A percentile compares a stretch with the other conserved stretches of the same genome.
phyloP scores from a whole-genome alignment of 805 yeast genomes.

The Saturnispora mendoncae region DNA sequence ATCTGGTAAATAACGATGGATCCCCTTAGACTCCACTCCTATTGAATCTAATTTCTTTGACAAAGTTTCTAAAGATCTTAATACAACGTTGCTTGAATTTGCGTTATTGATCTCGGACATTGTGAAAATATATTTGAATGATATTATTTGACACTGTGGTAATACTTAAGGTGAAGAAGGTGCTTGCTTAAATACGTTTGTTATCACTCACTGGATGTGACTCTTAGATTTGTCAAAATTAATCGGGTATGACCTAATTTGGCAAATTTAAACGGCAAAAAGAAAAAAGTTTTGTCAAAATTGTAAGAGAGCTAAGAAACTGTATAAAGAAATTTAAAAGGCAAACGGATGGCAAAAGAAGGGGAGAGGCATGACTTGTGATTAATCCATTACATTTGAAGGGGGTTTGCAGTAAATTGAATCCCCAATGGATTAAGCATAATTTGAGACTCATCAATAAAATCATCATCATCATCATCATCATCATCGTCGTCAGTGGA shows the following conservation, averaged over 20 bases:
- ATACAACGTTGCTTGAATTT: not conserved
- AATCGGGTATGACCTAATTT: not conserved
- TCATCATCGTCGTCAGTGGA: constrained; percentile 14
- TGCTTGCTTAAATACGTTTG: not conserved
- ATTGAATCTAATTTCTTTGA: constrained; percentile 38
- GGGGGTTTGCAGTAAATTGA: constrained; percentile 5
- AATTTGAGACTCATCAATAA: constrained; percentile 13
- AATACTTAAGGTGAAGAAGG: not conserved
- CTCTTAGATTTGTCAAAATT: constrained; percentile 3
- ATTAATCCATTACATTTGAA: not conserved
- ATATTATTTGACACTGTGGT: too few relatives aligned
- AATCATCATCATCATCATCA: constrained; percentile 12
- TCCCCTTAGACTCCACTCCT: constrained; percentile 71
- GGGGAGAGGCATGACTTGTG: not conserved
- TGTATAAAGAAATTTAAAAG: not conserved
- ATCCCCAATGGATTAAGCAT: constrained; percentile 17
- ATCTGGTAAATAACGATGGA: constrained; percentile 62
- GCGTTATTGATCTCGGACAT: not conserved
- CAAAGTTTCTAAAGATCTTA: constrained; percentile 11
- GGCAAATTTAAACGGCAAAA: not conserved
- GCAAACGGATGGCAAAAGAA: not conserved
- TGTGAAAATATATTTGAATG: not conserved
- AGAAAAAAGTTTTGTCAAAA: not conserved
- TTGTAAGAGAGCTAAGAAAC: not conserved
- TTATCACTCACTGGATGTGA: not conserved